Percentiles rank a stretch among this genome's conserved stretches.
phyloP scores from a whole-genome alignment of 148 eudicot genomes.

The Selenicereus undatus region DNA sequence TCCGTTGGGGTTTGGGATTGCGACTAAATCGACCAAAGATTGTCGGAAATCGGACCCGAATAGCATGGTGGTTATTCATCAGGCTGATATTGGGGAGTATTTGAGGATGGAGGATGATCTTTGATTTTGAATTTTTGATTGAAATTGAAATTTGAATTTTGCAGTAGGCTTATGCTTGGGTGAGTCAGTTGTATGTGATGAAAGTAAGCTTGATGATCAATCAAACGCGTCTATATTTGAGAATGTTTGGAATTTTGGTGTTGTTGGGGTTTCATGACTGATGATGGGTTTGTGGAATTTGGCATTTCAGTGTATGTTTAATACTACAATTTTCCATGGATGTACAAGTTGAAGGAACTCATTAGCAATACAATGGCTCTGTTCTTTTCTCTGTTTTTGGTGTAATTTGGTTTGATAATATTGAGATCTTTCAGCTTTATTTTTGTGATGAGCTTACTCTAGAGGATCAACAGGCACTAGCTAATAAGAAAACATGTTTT shows the following conservation, averaged over 20 bases:
- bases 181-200: not conserved
- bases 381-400: too few species aligned
- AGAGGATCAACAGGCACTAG: too few species aligned
- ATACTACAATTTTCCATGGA: not conserved
- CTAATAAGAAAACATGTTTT: too few species aligned
- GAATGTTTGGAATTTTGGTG: conserved; percentile 1
- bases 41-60: conserved; percentile 81
- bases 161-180: not conserved
- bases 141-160: not conserved
- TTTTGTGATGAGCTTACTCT: too few species aligned
- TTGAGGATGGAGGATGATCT: conserved; percentile 90
- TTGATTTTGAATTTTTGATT: conserved; percentile 23
- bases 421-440: too few species aligned
- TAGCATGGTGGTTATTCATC: conserved; percentile 79
- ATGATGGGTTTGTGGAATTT: not conserved
- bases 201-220: too few species aligned
- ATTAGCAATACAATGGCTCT: not conserved
- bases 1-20: conserved; percentile 83
- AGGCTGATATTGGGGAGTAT: conserved; percentile 88
- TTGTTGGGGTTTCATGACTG: not conserved
- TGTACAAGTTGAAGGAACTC: not conserved
- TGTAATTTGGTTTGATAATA: too few species aligned
- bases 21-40: conserved; percentile 68
- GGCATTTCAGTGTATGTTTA: not conserved
- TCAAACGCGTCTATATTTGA: not conserved